Conservation (phyloP, 805 yeast genomes). For the Nakazawaea holstii region DNA sequence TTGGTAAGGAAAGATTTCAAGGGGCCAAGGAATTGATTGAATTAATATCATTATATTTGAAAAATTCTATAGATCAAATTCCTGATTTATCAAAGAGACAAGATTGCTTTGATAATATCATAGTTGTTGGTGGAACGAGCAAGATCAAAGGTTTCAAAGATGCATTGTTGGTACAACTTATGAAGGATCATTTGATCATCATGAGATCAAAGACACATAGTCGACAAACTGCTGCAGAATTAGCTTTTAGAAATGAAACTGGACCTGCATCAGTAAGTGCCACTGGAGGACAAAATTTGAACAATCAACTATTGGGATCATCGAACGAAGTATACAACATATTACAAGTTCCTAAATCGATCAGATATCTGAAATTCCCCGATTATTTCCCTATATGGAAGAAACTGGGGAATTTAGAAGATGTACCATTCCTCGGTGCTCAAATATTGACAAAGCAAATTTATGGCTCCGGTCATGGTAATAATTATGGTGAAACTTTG, state of each 20-base stretch:
- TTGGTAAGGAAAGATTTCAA: conserved; percentile 89
- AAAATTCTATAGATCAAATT: conserved; percentile 46
- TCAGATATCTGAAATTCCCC: conserved; percentile 66
- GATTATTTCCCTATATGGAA: conserved; percentile 97
- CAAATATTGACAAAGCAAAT: conserved; percentile 84
- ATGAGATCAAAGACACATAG: conserved; percentile 17
- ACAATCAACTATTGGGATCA: conserved; percentile 11
- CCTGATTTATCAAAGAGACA: conserved; percentile 65
- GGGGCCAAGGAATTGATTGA: conserved; percentile 64
- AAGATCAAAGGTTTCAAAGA: conserved; percentile 73
- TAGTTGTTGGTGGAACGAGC: conserved; percentile 75
- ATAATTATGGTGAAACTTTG: conserved; percentile 49
- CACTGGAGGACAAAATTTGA: conserved; percentile 15
- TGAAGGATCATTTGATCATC: conserved; percentile 46
- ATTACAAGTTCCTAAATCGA: conserved; percentile 74
- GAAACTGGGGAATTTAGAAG: conserved; percentile 62
- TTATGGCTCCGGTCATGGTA: conserved; percentile 54
- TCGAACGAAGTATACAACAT: conserved; percentile 23
- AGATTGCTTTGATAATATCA: conserved; percentile 78
- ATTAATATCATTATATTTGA: conserved; percentile 48
- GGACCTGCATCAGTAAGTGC: conserved; percentile 9
- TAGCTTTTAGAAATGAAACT: conserved; percentile 24
- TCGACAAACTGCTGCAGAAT: conserved; percentile 16
- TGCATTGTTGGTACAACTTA: conserved; percentile 54
- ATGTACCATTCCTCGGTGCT: conserved; percentile 77